phyloP scores from a whole-genome alignment of 2,329 filamentous ascomycete genomes.

The Delphinella strobiligena region DNA sequence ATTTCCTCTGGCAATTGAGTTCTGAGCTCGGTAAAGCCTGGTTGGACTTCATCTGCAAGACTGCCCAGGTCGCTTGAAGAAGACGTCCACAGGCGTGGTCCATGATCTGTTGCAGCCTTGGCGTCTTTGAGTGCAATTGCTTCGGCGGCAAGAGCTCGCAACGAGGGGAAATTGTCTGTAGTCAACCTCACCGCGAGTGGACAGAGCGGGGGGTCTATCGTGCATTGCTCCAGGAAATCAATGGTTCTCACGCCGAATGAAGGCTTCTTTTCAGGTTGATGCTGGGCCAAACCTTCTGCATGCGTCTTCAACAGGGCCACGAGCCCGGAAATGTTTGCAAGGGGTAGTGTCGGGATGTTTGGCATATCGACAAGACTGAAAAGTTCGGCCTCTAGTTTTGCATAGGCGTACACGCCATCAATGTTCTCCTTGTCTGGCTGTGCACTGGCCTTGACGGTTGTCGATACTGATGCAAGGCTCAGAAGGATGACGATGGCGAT shows the following conservation, averaged over 20 bases:
- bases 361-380: conserved; percentile 12
- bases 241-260: conserved; percentile 7
- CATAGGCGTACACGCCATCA: conserved; percentile 15
- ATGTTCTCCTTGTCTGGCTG: no score
- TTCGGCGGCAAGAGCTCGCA: conserved; percentile 11
- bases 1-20: conserved; percentile 22
- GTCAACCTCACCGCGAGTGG: conserved; percentile 14
- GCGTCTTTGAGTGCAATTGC: conserved; percentile 1
- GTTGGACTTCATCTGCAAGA: conserved; percentile 7
- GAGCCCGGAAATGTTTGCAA: conserved; percentile 13
- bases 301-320: conserved; percentile 14
- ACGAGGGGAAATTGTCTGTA: conserved; percentile 15
- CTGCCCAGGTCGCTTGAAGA: conserved; percentile 6
- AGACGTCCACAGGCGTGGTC: no score
- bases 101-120: neutral
- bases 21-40: conserved; percentile 15
- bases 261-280: conserved; percentile 2
- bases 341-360: conserved; percentile 16
- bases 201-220: conserved; percentile 13
- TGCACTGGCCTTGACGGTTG: neutral
- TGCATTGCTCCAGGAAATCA: conserved; percentile 17
- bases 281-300: conserved; percentile 4
- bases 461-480: conserved; percentile 9
- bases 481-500: conserved; percentile 22
- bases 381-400: conserved; percentile 17